Evolutionary conservation across 108 stramenopile species (phyloP), one percentile per base, ranked within the genome.

Genomic region (Aurantiochytrium sp.): DNA sequence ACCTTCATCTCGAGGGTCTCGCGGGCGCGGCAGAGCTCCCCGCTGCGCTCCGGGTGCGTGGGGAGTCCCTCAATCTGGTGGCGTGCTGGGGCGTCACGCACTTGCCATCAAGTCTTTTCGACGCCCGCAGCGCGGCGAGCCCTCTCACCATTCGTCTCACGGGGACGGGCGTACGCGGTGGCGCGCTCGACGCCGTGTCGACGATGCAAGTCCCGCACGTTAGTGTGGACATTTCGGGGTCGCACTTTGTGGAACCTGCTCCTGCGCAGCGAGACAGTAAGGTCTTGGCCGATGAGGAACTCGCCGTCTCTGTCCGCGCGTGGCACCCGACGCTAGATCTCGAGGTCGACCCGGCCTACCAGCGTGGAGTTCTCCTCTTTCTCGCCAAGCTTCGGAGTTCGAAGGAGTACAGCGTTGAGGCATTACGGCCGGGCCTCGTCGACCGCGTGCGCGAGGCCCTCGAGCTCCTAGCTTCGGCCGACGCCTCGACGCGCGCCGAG

Each of bases 281-380:
- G 59, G 22, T 17, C 22, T 12, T 65, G 8, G 59, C 59, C 8
- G 3, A 30, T 1, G 15, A 34, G 10, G 59, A 65, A 12, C 34
- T 65, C 27, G 59, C 27, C 8, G 59, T 17, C 8, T 12, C 6
- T 65, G 10, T 65, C 10, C 59, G 59, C 2, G 10, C 8, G 1
- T 65, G 59, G 59, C 59, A 65, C 34, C 59, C 59, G 12, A 65
- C 3, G 10, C 32, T 81, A 12, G 36, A 81, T 2, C 45, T 81
- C 27, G 45, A 81, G 17, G 45, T 81, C 2, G 73, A 81, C 27
- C 73, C 73, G n/a, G 73, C 73, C 6, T 81, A 81, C 39, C 73
- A 81, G 24, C 39, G 73, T 30, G 45, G 73, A 42, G 36, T 81
- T 12, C 45, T 22, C 6, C n/a, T 81, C 24, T 81, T 81, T 24